These are phyloP conservation scores for Canna indica DNA, from an alignment of 176 grass and related monocot species.

Conservation along the genomic window DNA sequence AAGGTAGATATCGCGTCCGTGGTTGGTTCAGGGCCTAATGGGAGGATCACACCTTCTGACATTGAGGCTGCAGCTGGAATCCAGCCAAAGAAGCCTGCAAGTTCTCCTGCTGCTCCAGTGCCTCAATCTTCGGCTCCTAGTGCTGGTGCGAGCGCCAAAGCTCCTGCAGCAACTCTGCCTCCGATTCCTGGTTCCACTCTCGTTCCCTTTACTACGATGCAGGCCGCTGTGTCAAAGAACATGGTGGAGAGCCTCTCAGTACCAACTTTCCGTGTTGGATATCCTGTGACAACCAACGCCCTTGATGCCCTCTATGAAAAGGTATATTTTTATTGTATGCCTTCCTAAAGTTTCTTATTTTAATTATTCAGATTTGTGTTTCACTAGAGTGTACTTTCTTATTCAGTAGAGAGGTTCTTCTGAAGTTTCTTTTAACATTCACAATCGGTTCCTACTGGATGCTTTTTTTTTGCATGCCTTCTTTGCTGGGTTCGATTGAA, in stretches of 20 bases:
- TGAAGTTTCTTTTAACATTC: not conserved
- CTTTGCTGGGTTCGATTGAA: not conserved
- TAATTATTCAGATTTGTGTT: too few species aligned
- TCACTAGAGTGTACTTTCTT: too few species aligned
- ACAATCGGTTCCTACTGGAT: not conserved
- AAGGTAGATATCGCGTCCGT: slow-evolving; percentile 45
- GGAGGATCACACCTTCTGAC: slow-evolving; percentile 56
- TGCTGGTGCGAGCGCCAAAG: slow-evolving; percentile 2
- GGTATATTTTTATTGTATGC: slow-evolving; percentile 27
- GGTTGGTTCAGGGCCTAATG: slow-evolving; percentile 43
- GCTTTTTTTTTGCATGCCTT: not conserved
- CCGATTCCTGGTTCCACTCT: slow-evolving; percentile 40
- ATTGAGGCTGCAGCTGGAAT: slow-evolving; percentile 65
- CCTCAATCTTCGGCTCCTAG: not conserved
- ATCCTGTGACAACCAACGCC: slow-evolving; percentile 52
- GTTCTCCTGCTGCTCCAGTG: slow-evolving; percentile 10
- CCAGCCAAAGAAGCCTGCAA: slow-evolving; percentile 34
- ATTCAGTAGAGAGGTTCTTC: not conserved
- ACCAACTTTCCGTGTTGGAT: slow-evolving; percentile 61
- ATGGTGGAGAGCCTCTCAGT: slow-evolving; percentile 81
- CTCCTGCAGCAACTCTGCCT: slow-evolving; percentile 17
- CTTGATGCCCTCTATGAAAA: slow-evolving; percentile 67
- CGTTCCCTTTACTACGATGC: slow-evolving; percentile 80
- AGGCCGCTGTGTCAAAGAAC: slow-evolving; percentile 74
- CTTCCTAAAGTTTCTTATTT: not conserved